Percentiles rank a stretch among this genome's conserved stretches.
Conservation (phyloP, 768 basidiomycete species). For the Panellus pusillus region DNA sequence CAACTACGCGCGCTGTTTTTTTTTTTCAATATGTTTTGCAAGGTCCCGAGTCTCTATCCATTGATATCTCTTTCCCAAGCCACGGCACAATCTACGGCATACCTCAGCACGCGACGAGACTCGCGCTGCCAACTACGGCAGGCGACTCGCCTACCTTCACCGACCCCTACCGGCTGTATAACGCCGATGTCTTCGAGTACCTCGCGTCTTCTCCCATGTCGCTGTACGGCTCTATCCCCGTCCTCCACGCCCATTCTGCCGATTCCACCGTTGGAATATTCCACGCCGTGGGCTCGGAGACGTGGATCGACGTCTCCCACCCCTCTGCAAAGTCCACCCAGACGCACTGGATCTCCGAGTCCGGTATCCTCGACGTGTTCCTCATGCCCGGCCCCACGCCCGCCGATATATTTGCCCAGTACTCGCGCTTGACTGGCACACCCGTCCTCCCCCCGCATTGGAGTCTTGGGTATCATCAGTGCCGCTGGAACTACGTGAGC, state of each 20-base stretch:
- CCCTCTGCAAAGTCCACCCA: conserved; percentile 64
- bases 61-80: conserved; percentile 92
- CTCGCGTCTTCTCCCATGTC: conserved; percentile 75
- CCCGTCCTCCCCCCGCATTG: conserved; percentile 88
- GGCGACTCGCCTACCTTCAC: conserved; percentile 75
- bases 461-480: conserved; percentile 95
- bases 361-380: conserved; percentile 93
- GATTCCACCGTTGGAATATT: conserved; percentile 90
- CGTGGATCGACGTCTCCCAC: conserved; percentile 91
- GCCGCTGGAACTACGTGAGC: conserved; percentile 96
- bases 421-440: conserved; percentile 80
- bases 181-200: conserved; percentile 96
- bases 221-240: conserved; percentile 88
- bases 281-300: conserved; percentile 85
- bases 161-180: conserved; percentile 95
- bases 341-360: conserved; percentile 98
- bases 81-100: conserved; percentile 94
- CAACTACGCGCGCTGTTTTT: not conserved
- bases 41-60: conserved; percentile 93
- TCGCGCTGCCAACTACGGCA: conserved; percentile 86
- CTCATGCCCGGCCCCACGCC: conserved; percentile 91
- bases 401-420: conserved; percentile 80
- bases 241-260: conserved; percentile 90
- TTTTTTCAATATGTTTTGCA: conserved; percentile 7
- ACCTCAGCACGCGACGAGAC: conserved; percentile 90